A percentile compares a stretch with the other conserved stretches of the same genome.
Evolutionary conservation across 441 rosid genomes (phyloP).

Genomic region (Adansonia rubrostipa): DNA sequence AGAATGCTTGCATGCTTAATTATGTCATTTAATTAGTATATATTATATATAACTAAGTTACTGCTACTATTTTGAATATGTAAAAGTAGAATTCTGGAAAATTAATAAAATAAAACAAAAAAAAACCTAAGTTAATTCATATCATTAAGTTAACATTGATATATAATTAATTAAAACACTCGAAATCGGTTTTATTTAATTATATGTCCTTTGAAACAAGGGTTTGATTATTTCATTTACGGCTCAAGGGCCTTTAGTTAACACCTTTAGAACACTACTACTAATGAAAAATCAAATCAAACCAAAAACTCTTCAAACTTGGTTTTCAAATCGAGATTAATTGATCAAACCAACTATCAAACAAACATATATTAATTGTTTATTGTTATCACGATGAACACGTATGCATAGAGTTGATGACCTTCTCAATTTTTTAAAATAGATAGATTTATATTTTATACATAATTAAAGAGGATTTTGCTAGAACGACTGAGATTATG

Average conservation of each 20-base stretch:
- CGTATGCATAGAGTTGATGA: neutral
- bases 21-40: neutral
- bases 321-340: neutral
- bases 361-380: conserved; percentile 15
- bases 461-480: neutral
- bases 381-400: neutral
- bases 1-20: neutral
- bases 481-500: neutral
- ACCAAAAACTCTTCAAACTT: neutral
- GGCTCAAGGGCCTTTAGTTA: too few species aligned
- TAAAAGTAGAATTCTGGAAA: too few species aligned
- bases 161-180: too few species aligned
- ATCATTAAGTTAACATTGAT: too few species aligned
- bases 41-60: too few species aligned
- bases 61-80: too few species aligned
- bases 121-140: too few species aligned
- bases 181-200: too few species aligned
- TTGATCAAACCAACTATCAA: conserved; percentile 20
- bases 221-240: too few species aligned
- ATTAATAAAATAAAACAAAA: too few species aligned
- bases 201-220: too few species aligned
- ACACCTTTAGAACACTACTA: neutral
- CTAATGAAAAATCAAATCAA: neutral
- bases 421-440: neutral
- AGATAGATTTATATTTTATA: neutral